Conservation (phyloP, 2,329 filamentous ascomycete species). For the Fusarium keratoplasticum region DNA sequence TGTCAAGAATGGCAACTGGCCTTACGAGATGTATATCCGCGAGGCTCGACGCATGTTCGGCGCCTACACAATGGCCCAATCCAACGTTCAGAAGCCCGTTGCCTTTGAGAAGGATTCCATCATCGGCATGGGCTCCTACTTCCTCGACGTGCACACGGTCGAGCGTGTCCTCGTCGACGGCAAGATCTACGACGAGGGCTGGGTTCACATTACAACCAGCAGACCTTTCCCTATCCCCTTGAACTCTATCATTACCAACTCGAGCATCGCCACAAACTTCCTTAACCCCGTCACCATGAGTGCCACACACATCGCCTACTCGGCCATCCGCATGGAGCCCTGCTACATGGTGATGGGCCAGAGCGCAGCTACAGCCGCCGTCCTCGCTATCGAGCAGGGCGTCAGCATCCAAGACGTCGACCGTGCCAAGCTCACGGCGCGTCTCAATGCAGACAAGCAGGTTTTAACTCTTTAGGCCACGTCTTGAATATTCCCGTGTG, state of each 20-base stretch:
- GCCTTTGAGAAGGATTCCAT: neutral
- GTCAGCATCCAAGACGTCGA: slow-evolving; percentile 10
- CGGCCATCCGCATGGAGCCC: slow-evolving; percentile 13
- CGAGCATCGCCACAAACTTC: slow-evolving; percentile 6
- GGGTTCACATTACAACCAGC: neutral
- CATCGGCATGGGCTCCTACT: slow-evolving; percentile 1
- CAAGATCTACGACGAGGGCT: slow-evolving; percentile 6
- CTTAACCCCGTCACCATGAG: slow-evolving; percentile 12
- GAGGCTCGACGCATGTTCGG: slow-evolving; percentile 12
- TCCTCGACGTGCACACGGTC: slow-evolving; percentile 10
- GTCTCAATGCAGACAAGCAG: neutral
- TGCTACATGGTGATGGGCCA: slow-evolving; percentile 15
- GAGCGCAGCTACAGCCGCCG: slow-evolving; percentile 8
- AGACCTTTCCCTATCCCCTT: slow-evolving; percentile 1
- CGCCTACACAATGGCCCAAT: slow-evolving; percentile 8
- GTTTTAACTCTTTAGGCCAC: neutral
- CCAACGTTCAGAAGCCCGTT: neutral
- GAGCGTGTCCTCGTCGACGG: slow-evolving; percentile 6
- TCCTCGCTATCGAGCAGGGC: slow-evolving; percentile 11
- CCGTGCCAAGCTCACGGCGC: neutral
- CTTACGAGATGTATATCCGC: slow-evolving; percentile 9
- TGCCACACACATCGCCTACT: slow-evolving; percentile 5
- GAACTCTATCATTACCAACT: neutral
- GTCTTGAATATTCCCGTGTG: neutral
- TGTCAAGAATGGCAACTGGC: slow-evolving; percentile 11